phyloP scores from a whole-genome alignment of 2,329 filamentous ascomycete species.

The Alternaria triticimaculans region DNA sequence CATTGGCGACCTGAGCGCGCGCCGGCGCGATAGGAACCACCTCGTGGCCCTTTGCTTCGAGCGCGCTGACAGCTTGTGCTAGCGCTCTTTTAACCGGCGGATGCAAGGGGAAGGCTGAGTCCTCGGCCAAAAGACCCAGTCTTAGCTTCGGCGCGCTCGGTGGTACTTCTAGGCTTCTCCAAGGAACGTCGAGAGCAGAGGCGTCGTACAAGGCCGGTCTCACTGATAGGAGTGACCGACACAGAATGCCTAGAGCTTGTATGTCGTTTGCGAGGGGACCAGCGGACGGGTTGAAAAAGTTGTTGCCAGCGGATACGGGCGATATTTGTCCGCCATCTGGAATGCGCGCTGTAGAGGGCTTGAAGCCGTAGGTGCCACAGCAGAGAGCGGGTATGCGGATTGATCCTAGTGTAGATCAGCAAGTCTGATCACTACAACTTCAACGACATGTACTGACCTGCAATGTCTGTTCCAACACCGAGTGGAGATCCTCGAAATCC shows the following conservation, averaged over 20 bases:
- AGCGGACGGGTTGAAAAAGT: constrained; percentile 4
- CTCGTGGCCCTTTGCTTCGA: constrained; percentile 7
- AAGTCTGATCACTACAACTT: background rate
- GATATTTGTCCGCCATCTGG: constrained; percentile 44
- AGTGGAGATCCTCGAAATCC: constrained; percentile 62
- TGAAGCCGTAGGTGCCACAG: constrained; percentile 55
- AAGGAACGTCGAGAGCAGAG: constrained; percentile 6
- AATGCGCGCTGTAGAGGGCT: constrained; percentile 59
- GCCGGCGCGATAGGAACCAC: background rate
- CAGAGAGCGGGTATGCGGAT: constrained; percentile 63
- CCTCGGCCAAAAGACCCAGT: constrained; percentile 8
- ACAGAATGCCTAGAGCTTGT: background rate
- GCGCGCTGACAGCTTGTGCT: background rate
- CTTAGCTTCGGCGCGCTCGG: background rate
- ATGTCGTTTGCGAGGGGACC: constrained; percentile 11
- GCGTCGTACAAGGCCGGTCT: constrained; percentile 6
- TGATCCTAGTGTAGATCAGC: constrained; percentile 21
- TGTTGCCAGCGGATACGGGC: background rate
- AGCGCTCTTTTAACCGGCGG: constrained; percentile 11
- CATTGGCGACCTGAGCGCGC: constrained; percentile 3
- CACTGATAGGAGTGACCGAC: constrained; percentile 1
- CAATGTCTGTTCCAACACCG: constrained; percentile 68
- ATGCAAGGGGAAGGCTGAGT: constrained; percentile 5
- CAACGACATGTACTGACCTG: background rate
- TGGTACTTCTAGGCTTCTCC: background rate